Conservation (phyloP, 2,329 filamentous ascomycete genomes). For the Pleochaeta shiraiana region DNA sequence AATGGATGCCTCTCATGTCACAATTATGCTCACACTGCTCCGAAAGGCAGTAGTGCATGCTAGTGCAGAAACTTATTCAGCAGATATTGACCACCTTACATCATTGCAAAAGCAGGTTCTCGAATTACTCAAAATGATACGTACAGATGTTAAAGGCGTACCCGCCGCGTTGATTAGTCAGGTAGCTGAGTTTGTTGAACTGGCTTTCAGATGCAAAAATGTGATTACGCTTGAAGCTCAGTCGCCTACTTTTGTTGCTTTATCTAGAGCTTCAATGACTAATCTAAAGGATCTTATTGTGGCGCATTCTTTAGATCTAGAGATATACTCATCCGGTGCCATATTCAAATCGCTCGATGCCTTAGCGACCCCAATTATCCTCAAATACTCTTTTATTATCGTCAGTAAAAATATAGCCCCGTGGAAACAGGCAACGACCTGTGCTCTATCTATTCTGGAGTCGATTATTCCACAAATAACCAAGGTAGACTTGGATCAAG, state of each 20-base stretch:
- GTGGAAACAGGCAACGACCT: conserved; percentile 63
- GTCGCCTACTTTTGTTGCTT: conserved; percentile 67
- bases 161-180: conserved; percentile 46
- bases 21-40: conserved; percentile 48
- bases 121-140: conserved; percentile 42
- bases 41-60: conserved; percentile 49
- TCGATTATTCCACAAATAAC: conserved; percentile 38
- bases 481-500: conserved; percentile 25
- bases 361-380: conserved; percentile 43
- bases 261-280: conserved; percentile 64
- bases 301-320: conserved; percentile 34
- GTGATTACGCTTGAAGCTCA: conserved; percentile 19
- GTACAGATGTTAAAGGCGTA: conserved; percentile 40
- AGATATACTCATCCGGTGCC: conserved; percentile 48
- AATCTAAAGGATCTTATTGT: conserved; percentile 40
- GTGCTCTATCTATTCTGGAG: conserved; percentile 44
- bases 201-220: conserved; percentile 34
- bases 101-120: conserved; percentile 49
- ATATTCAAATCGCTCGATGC: conserved; percentile 42
- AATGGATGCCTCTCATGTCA: conserved; percentile 38
- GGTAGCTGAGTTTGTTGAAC: conserved; percentile 45
- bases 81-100: conserved; percentile 52
- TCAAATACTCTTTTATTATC: conserved; percentile 62
- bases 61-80: conserved; percentile 42
- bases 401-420: conserved; percentile 47